Percentiles rank a stretch among this genome's conserved stretches.
Evolutionary conservation across 352 stramenopile genomes (phyloP).

Genomic region (Halophytophthora batemanensis): DNA sequence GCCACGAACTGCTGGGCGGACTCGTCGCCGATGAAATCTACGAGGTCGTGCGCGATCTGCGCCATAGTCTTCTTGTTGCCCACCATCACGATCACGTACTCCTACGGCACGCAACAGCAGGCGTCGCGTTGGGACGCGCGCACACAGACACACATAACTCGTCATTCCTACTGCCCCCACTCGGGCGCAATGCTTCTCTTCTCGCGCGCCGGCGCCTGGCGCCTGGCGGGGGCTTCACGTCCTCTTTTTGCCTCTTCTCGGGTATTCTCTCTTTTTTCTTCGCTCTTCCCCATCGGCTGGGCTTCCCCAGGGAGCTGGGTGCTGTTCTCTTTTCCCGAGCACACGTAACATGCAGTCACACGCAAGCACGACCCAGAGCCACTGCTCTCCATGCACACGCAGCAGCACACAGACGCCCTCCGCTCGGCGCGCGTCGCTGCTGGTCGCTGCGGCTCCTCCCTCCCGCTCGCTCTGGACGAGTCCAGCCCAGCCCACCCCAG

Average conservation of each 20-base stretch:
- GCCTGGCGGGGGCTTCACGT: no score
- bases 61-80: conserved; percentile 86
- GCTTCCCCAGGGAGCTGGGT: no score
- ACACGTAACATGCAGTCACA: conserved; percentile 6
- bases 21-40: conserved; percentile 84
- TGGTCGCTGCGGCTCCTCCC: not conserved
- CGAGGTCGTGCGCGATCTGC: conserved; percentile 77
- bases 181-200: not conserved
- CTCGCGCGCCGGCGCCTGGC: no score
- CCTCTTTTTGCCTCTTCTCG: conserved; percentile 6
- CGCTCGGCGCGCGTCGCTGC: not conserved
- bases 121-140: conserved; percentile 11
- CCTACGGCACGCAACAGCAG: conserved; percentile 29
- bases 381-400: not conserved
- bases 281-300: not conserved
- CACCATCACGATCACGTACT: conserved; percentile 87
- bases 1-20: conserved; percentile 65
- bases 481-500: not conserved
- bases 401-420: not conserved
- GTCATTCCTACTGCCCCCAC: not conserved
- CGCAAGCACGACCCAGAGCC: not conserved
- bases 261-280: conserved; percentile 22
- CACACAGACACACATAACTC: conserved; percentile 32
- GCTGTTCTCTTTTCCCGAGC: no score
- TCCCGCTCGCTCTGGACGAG: not conserved